phyloP scores from a whole-genome alignment of 805 yeast genomes.

The Saturnispora galanensis region DNA sequence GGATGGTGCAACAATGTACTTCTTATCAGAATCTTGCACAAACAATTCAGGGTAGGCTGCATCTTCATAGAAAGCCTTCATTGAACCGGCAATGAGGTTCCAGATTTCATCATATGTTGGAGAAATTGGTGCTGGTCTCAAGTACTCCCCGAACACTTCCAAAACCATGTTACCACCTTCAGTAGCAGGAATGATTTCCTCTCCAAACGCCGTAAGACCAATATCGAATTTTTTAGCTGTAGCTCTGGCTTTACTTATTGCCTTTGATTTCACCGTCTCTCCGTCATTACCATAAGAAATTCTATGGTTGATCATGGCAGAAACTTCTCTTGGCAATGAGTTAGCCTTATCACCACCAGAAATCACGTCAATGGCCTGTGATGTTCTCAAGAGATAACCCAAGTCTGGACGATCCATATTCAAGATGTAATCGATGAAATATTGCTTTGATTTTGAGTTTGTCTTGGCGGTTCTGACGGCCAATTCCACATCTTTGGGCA shows the following conservation, averaged over 20 bases:
- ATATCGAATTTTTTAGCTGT: conserved; percentile 29
- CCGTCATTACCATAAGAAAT: conserved; percentile 39
- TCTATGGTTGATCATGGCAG: conserved; percentile 52
- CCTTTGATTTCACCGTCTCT: conserved; percentile 24
- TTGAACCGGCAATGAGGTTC: conserved; percentile 50
- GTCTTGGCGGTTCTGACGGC: conserved; percentile 11
- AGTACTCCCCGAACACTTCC: conserved; percentile 11
- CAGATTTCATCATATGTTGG: conserved; percentile 38
- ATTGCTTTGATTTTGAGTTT: conserved; percentile 27
- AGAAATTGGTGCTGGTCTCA: conserved; percentile 38
- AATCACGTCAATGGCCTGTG: conserved; percentile 60
- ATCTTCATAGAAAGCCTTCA: conserved; percentile 54
- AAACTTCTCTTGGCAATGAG: conserved; percentile 60
- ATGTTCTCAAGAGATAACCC: conserved; percentile 43
- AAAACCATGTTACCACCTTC: conserved; percentile 21
- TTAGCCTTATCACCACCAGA: conserved; percentile 68
- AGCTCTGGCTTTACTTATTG: conserved; percentile 22
- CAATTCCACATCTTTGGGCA: conserved; percentile 7
- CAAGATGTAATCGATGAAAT: conserved; percentile 25
- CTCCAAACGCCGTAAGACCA: conserved; percentile 28
- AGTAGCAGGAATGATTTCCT: conserved; percentile 17
- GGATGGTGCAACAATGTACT: conserved; percentile 40
- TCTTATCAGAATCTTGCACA: conserved; percentile 5
- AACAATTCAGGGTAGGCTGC: conserved; percentile 21
- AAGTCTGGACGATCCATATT: conserved; percentile 15